phyloP scores from a whole-genome alignment of 495 filamentous ascomycete genomes.

The Penicillium malachiteum region DNA sequence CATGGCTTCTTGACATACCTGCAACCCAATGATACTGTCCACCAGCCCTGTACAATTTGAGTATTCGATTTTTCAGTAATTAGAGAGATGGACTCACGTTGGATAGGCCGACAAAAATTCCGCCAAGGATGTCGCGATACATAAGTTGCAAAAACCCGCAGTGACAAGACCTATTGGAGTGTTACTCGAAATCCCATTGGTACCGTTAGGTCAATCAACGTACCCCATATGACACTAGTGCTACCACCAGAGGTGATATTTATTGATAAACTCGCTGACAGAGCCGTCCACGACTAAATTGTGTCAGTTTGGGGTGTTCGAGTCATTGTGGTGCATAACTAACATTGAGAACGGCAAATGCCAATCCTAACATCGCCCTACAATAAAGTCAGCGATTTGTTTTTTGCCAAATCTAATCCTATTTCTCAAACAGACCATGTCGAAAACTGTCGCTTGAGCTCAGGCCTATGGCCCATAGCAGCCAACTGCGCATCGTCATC shows the following conservation, averaged over 20 bases:
- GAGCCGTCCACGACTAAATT: constrained; percentile 42
- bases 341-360: constrained; percentile 48
- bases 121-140: constrained; percentile 64
- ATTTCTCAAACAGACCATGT: constrained; percentile 26
- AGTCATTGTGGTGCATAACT: constrained; percentile 1
- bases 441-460: constrained; percentile 55
- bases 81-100: constrained; percentile 39
- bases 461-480: constrained; percentile 58
- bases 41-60: constrained; percentile 35
- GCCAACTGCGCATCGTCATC: constrained; percentile 51
- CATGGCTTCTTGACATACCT: constrained; percentile 29
- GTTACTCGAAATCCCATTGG: constrained; percentile 1
- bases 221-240: constrained; percentile 47
- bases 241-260: constrained; percentile 45
- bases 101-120: constrained; percentile 72
- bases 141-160: constrained; percentile 67
- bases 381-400: background rate
- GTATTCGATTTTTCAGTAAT: background rate
- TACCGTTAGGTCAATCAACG: background rate
- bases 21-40: constrained; percentile 76
- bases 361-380: constrained; percentile 47
- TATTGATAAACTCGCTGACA: constrained; percentile 45
- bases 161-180: constrained; percentile 53
- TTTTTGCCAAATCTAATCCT: background rate
- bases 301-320: background rate